A percentile compares a stretch with the other conserved stretches of the same genome.
These are phyloP conservation scores for Linderniella brevidens DNA, from an alignment of 257 asterid species.

Conservation along the genomic window DNA sequence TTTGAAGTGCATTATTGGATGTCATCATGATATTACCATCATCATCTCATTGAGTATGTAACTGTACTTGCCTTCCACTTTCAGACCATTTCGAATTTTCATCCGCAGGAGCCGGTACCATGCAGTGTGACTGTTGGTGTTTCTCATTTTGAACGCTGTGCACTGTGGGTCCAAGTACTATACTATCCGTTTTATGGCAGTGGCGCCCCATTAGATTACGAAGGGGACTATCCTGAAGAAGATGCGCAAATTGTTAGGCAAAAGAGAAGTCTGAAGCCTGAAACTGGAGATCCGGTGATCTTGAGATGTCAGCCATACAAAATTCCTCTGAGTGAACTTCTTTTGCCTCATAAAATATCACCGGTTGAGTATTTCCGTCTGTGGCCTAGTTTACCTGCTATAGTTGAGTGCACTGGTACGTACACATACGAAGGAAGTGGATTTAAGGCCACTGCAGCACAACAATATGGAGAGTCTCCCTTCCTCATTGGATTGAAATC, in stretches of 20 bases:
- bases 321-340: conserved; percentile 85
- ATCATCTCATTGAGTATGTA: background rate
- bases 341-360: conserved; percentile 84
- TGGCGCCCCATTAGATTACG: conserved; percentile 48
- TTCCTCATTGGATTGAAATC: conserved; percentile 79
- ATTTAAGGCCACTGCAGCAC: conserved; percentile 92
- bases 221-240: conserved; percentile 62
- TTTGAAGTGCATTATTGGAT: background rate
- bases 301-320: conserved; percentile 93
- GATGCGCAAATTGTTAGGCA: conserved; percentile 57
- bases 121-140: conserved; percentile 89
- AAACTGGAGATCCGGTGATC: conserved; percentile 62
- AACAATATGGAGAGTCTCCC: conserved; percentile 96
- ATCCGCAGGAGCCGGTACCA: conserved; percentile 60
- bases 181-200: conserved; percentile 76
- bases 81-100: conserved; percentile 2
- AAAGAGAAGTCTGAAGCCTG: conserved; percentile 44
- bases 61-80: background rate
- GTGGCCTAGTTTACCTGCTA: conserved; percentile 95
- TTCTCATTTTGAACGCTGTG: conserved; percentile 78
- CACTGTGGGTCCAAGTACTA: conserved; percentile 72
- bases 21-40: background rate
- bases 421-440: conserved; percentile 96
- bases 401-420: conserved; percentile 80
- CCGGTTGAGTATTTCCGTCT: conserved; percentile 92